These are phyloP conservation scores for Iberis pinnata DNA, from an alignment of 345 rosid species.

Conservation along the genomic window DNA sequence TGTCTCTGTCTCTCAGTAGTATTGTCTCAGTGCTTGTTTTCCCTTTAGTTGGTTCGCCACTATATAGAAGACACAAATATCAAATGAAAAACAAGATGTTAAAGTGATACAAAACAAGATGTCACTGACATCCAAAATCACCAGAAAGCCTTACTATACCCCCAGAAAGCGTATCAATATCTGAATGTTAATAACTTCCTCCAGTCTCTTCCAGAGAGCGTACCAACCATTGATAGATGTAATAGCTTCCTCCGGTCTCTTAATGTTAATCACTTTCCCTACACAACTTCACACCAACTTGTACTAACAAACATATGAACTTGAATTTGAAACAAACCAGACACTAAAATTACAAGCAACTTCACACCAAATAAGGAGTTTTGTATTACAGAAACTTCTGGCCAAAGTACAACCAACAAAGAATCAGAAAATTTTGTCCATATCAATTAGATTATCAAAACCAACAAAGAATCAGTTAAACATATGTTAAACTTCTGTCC, in stretches of 20 bases:
- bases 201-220: too few species aligned
- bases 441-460: too few species aligned
- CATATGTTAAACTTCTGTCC: too few species aligned
- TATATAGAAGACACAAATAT: conserved; percentile 29
- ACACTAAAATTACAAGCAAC: too few species aligned
- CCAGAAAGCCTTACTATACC: conserved; percentile 58
- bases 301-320: conserved; percentile 49
- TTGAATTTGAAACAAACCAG: too few species aligned
- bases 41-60: conserved; percentile 89
- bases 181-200: conserved; percentile 57
- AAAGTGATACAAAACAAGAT: background rate
- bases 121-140: background rate
- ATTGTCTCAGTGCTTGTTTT: conserved; percentile 78
- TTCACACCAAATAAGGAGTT: too few species aligned
- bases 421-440: too few species aligned
- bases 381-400: too few species aligned
- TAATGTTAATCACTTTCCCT: conserved; percentile 87
- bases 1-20: too few species aligned
- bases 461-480: too few species aligned
- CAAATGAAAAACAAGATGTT: conserved; percentile 9
- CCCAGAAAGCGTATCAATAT: conserved; percentile 85
- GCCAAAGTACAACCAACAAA: too few species aligned
- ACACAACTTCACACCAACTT: conserved; percentile 66
- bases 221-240: conserved; percentile 94
- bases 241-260: conserved; percentile 81